Evolutionary conservation across 2,329 filamentous ascomycete species (phyloP), one percentile per base, ranked within the genome.

Genomic region (Phaeoacremonium minimum): DNA sequence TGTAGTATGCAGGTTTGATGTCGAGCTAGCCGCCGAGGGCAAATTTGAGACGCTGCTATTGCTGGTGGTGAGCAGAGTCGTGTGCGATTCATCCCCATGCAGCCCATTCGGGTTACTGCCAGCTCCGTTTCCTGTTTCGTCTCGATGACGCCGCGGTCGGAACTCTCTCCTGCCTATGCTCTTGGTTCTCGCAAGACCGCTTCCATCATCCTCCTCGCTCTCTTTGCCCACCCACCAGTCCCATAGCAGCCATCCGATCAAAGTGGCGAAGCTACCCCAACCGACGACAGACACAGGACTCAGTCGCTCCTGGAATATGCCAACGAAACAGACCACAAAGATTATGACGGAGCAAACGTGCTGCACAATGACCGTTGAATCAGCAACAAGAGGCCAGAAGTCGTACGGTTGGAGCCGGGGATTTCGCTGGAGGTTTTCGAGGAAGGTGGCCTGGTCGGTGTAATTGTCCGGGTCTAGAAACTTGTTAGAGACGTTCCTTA

Each of bases 301-400:
- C n/a, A 96, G 80, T 28, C 88, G 79, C 49, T 90, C 82, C 49
- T 91, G 81, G 48, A 86, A 86, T 43, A 98, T 98, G 36, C 82
- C 88, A 13, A 90, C 82, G 56, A 98, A 98, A 61, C 87, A 95
- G 46, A 91, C 90, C 43, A 95, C 77, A 56, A 97, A 98, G 38
- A 98, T 91, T 36, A 86, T 85, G 42, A 97, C 90, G 7, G 88
- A 94, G 59, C 88, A 95, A 33, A 97, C 85, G 60, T 98, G 93
- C 60, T 98, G 93, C 14, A 97, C 86, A 48, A 98, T 96, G 41
- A 97, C 88, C 4, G 91, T 96, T 12, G 87, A 91, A 59, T 97
- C 91, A 39, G 88, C 87, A 34, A 97, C 89, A 20, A 98, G 73
- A 7, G 90, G 88, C 91, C 93, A 98, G 63, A 98, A 98, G 55